These are phyloP conservation scores for Piper betle DNA, from an alignment of 164 flowering plant species.

Conservation along the genomic window DNA sequence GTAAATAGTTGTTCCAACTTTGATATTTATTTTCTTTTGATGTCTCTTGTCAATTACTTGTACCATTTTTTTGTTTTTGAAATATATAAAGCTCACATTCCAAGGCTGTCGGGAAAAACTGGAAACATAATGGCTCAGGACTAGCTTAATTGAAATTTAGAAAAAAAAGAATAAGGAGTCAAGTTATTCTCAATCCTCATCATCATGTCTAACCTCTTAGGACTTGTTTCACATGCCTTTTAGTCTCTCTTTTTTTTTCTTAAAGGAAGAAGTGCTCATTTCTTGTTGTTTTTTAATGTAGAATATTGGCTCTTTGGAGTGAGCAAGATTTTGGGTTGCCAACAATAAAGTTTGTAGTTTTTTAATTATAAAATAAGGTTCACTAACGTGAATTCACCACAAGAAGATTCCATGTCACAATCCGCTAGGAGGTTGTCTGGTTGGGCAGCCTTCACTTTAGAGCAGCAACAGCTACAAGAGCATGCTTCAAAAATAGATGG, in stretches of 20 bases:
- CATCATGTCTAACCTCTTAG: background rate
- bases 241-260: too few species aligned
- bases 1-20: too few species aligned
- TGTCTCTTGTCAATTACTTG: too few species aligned
- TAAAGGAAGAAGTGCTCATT: background rate
- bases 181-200: background rate
- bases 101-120: too few species aligned
- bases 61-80: too few species aligned
- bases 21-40: too few species aligned
- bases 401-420: conserved; percentile 20
- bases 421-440: conserved; percentile 36
- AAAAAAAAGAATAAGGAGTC: background rate
- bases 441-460: conserved; percentile 65
- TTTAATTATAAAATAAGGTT: background rate
- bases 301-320: background rate
- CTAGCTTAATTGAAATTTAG: too few species aligned
- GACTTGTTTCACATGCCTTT: background rate
- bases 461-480: conserved; percentile 32
- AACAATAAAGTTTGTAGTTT: background rate
- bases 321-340: background rate
- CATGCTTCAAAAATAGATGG: conserved; percentile 10
- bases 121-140: too few species aligned
- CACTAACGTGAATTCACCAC: background rate
- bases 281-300: background rate
- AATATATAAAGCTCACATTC: too few species aligned